Evolutionary conservation across 2,329 filamentous ascomycete genomes (phyloP), one percentile per base, ranked within the genome.

Genomic region (Aaosphaeria pasadenensis): DNA sequence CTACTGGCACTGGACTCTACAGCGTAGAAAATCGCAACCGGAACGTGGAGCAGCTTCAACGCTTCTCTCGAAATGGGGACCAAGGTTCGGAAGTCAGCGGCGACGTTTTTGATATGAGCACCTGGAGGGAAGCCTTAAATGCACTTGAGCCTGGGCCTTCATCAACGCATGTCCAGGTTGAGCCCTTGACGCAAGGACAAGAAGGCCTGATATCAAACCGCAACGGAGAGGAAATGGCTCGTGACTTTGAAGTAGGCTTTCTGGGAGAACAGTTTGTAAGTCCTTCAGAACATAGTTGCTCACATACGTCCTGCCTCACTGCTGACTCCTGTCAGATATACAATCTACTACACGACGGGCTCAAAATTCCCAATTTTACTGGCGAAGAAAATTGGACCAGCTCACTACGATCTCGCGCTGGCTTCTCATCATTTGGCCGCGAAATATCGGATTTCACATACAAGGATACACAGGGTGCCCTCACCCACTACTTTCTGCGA

Each of bases 401-500:
- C 29, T 39, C 36, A 7, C 46, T 51, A 33, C 49, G 49, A 17
- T 48, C 49, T 40, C 49, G 45, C 17, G 46, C 49, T 28, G 49
- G 49, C 30, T 51, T 48, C 46, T 45, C 38, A 7, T 29, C 35
- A 2, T 51, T 43, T 38, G 33, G 39, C 29, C 42, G 38, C 39
- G 49, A 45, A 40, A 13, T 48, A n/a, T 45, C 46, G 11, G 49
- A 51, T 30, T 51, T 51, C 31, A 48, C 45, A n/a, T 51, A 51
- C 38, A 29, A 45, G 33, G 49, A 51, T 40, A 48, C 28, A 11
- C 4, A 48, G 7, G 49, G 49, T 13, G 46, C 42, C 17, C 46
- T 51, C 7, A 48, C n/a, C n/a, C n/a, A n/a, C n/a, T 35, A 7
- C 32, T 35, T 35, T 35, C n/a, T 35, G n/a, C 7, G 7, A n/a